Evolutionary conservation across 441 rosid genomes (phyloP).

Genomic region (Populus tomentosa): DNA sequence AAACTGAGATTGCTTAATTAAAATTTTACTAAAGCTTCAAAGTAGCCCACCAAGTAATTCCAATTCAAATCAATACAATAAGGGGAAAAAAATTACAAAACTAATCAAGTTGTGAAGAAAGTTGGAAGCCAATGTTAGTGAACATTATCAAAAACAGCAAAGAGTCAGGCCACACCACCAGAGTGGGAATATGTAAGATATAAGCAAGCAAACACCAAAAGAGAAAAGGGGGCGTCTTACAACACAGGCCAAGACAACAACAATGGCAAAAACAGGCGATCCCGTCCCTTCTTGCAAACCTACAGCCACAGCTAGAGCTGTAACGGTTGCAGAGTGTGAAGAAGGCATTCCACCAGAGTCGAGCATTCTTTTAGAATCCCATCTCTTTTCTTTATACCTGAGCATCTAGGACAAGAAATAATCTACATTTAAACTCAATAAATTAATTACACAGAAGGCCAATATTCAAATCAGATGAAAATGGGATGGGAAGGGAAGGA

Average conservation of each 20-base stretch:
- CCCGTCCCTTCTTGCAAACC: conserved; percentile 80
- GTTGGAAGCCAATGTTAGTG: too few relatives aligned
- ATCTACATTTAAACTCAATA: conserved; percentile 19
- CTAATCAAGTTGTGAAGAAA: too few relatives aligned
- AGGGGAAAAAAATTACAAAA: too few relatives aligned
- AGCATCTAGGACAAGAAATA: conserved; percentile 57
- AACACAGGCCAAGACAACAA: conserved; percentile 77
- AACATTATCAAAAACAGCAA: neutral
- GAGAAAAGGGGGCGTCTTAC: conserved; percentile 34
- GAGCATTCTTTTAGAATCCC: conserved; percentile 89
- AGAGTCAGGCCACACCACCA: neutral
- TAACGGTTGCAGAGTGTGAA: conserved; percentile 91
- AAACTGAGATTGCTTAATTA: too few relatives aligned
- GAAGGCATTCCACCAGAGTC: conserved; percentile 99
- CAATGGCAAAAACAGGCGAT: conserved; percentile 74
- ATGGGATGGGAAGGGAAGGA: conserved; percentile 13
- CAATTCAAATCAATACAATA: too few relatives aligned
- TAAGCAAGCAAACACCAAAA: neutral
- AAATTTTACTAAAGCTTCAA: too few relatives aligned
- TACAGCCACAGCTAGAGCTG: conserved; percentile 78
- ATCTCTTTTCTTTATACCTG: conserved; percentile 94
- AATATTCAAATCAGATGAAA: neutral
- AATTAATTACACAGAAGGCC: neutral
- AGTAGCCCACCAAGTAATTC: too few relatives aligned
- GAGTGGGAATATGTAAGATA: neutral